Conservation (phyloP, 495 filamentous ascomycete genomes). For the Talaromyces stipitatus region DNA sequence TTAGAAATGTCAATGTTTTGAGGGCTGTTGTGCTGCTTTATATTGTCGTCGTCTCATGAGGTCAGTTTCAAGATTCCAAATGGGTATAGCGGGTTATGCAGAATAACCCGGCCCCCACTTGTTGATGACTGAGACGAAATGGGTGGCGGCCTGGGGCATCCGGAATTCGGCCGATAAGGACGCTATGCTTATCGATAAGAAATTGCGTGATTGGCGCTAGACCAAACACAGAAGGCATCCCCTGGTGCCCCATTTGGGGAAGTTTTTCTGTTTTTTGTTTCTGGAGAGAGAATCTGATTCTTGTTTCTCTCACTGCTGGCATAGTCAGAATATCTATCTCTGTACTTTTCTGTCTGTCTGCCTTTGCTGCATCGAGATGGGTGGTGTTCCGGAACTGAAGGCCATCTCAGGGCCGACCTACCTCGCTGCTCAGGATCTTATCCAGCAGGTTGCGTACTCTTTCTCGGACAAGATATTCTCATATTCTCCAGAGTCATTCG, state of each 20-base stretch:
- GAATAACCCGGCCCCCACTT: too few species aligned
- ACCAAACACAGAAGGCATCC: conserved; percentile 22
- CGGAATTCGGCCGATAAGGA: not conserved
- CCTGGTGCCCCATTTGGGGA: conserved; percentile 1
- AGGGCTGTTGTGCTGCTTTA: not conserved
- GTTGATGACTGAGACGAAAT: too few species aligned
- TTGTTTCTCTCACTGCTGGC: not conserved
- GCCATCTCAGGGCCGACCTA: conserved; percentile 85
- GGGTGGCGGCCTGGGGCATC: too few species aligned
- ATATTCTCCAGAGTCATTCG: conserved; percentile 89
- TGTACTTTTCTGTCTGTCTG: not conserved
- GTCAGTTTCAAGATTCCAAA: not conserved
- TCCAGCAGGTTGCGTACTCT: conserved; percentile 91
- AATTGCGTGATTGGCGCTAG: conserved; percentile 35
- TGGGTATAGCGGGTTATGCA: not conserved
- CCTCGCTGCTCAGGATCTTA: conserved; percentile 79
- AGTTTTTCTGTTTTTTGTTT: conserved; percentile 20
- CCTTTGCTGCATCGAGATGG: conserved; percentile 24
- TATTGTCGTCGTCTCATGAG: not conserved
- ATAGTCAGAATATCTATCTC: not conserved
- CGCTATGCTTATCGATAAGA: conserved; percentile 25
- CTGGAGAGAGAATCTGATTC: not conserved
- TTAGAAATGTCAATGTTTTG: not conserved
- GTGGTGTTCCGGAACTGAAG: conserved; percentile 31
- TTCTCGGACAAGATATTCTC: conserved; percentile 95